These are phyloP conservation scores for Trametes meyenii DNA, from an alignment of 768 basidiomycete species.

Conservation along the genomic window DNA sequence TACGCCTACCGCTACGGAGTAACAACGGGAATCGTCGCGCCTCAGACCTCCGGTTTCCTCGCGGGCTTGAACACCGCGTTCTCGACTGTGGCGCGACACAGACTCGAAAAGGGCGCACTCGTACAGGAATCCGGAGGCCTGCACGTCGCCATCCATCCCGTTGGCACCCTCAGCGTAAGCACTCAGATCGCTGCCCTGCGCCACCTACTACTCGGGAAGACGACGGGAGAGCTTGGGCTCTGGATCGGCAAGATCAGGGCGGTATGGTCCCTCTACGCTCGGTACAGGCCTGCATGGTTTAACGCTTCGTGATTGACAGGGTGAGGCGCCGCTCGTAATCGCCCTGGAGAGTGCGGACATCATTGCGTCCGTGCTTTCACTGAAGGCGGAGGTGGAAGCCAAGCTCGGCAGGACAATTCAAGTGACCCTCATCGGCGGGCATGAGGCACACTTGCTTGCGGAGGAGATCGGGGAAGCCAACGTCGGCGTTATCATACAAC, in stretches of 20 bases:
- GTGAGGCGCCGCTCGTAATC: constrained; percentile 63
- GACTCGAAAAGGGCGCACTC: constrained; percentile 44
- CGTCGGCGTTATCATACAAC: constrained; percentile 71
- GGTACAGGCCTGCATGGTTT: not conserved
- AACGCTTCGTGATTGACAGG: constrained; percentile 37
- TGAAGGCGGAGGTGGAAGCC: constrained; percentile 65
- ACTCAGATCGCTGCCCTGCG: constrained; percentile 76
- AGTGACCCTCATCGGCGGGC: constrained; percentile 57
- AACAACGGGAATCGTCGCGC: constrained; percentile 48
- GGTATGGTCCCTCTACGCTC: constrained; percentile 35
- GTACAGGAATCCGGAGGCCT: constrained; percentile 41
- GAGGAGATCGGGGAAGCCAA: constrained; percentile 66
- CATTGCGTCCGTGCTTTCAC: constrained; percentile 63
- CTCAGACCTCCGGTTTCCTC: constrained; percentile 41
- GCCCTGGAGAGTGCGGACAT: constrained; percentile 67
- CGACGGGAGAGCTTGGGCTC: constrained; percentile 44
- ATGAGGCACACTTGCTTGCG: constrained; percentile 75
- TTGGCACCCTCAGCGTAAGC: constrained; percentile 64
- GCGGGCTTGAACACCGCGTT: constrained; percentile 43
- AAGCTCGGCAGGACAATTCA: constrained; percentile 43
- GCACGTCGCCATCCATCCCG: constrained; percentile 43
- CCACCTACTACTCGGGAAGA: constrained; percentile 51
- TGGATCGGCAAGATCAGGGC: constrained; percentile 48
- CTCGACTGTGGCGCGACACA: constrained; percentile 40
- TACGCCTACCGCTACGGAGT: constrained; percentile 51